A percentile compares a stretch with the other conserved stretches of the same genome.
Evolutionary conservation across 2,329 filamentous ascomycete species (phyloP).

Genomic region (Ilyonectria mors-panacis): DNA sequence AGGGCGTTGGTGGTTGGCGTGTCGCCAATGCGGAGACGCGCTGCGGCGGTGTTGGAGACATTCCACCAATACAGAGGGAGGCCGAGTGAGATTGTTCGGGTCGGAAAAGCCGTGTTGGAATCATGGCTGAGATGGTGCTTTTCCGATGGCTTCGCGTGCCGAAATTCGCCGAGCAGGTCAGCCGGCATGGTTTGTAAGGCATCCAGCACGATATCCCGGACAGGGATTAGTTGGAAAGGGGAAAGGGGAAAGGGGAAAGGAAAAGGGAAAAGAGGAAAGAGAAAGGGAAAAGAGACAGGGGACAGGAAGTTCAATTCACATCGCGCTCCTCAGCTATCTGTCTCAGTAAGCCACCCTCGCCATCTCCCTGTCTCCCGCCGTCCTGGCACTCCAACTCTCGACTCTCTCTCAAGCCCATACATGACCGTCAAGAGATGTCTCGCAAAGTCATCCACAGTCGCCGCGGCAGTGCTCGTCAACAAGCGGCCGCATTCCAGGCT

Average conservation of each 20-base stretch:
- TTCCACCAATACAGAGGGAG: background rate
- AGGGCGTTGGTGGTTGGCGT: background rate
- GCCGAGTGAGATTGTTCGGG: background rate
- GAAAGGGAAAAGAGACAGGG: background rate
- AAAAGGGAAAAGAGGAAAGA: background rate
- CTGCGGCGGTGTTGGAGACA: background rate
- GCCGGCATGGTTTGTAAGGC: background rate
- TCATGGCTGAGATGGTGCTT: background rate
- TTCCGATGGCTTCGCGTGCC: background rate
- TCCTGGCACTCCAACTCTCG: constrained; percentile 23
- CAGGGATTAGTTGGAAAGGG: background rate
- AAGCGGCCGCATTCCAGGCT: constrained; percentile 19
- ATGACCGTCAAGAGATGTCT: constrained; percentile 21
- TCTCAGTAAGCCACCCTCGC: constrained; percentile 1
- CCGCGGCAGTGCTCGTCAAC: constrained; percentile 5
- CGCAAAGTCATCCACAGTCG: constrained; percentile 20
- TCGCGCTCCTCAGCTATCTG: background rate
- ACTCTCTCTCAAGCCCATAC: constrained; percentile 26
- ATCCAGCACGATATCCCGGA: background rate
- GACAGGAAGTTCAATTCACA: background rate
- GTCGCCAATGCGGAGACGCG: constrained; percentile 1
- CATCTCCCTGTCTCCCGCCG: background rate
- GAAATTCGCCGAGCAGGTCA: background rate
- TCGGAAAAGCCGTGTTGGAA: constrained; percentile 6
- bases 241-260: background rate